phyloP scores from a whole-genome alignment of 2,329 filamentous ascomycete species.

The Pyricularia sp. region DNA sequence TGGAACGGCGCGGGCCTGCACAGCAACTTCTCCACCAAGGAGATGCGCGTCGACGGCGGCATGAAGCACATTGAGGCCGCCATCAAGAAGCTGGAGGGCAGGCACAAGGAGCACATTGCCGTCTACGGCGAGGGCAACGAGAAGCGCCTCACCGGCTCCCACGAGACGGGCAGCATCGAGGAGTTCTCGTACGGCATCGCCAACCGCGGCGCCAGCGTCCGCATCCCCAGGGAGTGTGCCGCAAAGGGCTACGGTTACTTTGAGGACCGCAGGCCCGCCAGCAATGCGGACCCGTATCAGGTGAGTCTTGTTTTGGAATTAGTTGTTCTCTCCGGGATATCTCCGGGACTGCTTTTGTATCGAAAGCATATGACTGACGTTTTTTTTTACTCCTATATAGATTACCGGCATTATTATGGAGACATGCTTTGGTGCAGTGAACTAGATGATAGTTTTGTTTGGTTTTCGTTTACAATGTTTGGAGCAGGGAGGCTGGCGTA shows the following conservation, averaged over 20 bases:
- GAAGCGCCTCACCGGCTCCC: slow-evolving; percentile 79
- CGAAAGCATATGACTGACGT: neutral
- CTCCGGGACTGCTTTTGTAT: neutral
- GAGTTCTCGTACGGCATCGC: slow-evolving; percentile 90
- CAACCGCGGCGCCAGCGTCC: slow-evolving; percentile 89
- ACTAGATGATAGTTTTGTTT: neutral
- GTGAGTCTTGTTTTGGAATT: neutral
- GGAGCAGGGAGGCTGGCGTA: too few relatives aligned
- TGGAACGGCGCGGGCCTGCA: slow-evolving; percentile 78
- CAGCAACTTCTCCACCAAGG: slow-evolving; percentile 83
- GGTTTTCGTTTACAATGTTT: neutral
- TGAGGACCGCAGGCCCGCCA: slow-evolving; percentile 54
- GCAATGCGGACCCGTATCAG: slow-evolving; percentile 58
- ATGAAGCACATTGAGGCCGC: slow-evolving; percentile 90
- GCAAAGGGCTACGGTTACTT: slow-evolving; percentile 65
- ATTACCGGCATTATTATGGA: slow-evolving; percentile 32
- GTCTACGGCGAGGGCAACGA: slow-evolving; percentile 96
- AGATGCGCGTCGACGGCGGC: slow-evolving; percentile 83
- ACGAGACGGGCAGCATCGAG: slow-evolving; percentile 93
- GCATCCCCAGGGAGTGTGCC: slow-evolving; percentile 60
- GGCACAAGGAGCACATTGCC: slow-evolving; percentile 75
- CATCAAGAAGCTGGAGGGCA: slow-evolving; percentile 73
- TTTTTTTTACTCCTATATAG: slow-evolving; percentile 27
- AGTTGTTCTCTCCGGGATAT: neutral
- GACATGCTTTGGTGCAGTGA: slow-evolving; percentile 12